Base-by-base conservation (phyloP, 2,329 filamentous ascomycete species). In the Plectosphaerella cucumerina region DNA sequence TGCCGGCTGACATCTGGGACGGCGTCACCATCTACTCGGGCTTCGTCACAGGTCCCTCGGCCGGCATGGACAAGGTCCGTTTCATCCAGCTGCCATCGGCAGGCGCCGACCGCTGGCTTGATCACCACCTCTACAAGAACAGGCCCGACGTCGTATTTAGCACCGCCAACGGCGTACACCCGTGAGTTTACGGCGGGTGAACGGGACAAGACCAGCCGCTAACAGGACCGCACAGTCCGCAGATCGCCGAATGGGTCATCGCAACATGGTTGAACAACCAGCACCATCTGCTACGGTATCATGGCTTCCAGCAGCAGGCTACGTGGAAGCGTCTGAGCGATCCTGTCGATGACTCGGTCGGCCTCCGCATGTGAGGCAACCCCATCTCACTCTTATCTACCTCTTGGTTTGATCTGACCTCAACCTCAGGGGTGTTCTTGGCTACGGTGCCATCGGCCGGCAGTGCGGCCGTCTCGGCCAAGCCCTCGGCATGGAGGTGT, bases 401-500 rank as follows among this genome's bases (percentile, higher is more conserved):
- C 11, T 34, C 46, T 22, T 15, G 44, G 20, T 12, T 10, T 1
- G 33, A 34, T 26, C 11, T 34, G 6, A 33, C 26, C 3, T 3
- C 15, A 4, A 17, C 14, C 11, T 11, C 54, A 77, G 75, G 44
- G 76, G 76, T 3, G 76, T 81, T 21, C 65, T 82, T 3, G 78
- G 78, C 8, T 82, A 82, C 54, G 78, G 78, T 14, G 70, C 68
- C 49, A 81, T 82, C 49, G 78, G 78, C 9, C 70, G 78, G 1
- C 78, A 82, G 52, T 70, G 70, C 5, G 79, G 77, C 3, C 73
- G 76, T 9, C 75, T 89, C 3, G 80, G 80, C 11, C 74, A 74
- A 14, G 84, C 85, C 2, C 66, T 90, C 59, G 89, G 88, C 17
- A 85, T 89, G 78, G 75, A 82, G 23, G 80, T 93, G 1, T 75